A percentile compares a stretch with the other conserved stretches of the same genome.
phyloP scores from a whole-genome alignment of 2,329 filamentous ascomycete species.

The Alternaria alternata region DNA sequence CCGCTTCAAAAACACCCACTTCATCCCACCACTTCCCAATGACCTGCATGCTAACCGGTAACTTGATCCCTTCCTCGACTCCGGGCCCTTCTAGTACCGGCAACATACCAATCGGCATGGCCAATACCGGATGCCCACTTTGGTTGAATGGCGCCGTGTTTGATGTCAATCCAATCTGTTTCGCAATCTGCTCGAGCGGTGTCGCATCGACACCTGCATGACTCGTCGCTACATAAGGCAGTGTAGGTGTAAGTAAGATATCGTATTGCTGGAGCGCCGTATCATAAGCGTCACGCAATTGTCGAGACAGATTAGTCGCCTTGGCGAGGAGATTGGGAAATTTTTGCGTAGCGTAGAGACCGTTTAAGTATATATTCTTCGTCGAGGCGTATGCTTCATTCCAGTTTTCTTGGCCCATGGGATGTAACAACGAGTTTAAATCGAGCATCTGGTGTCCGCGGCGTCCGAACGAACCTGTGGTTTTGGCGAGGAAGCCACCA shows the following conservation, averaged over 20 bases:
- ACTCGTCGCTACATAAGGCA: slow-evolving; percentile 58
- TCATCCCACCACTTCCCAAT: slow-evolving; percentile 64
- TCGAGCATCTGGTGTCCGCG: slow-evolving; percentile 60
- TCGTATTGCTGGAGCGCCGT: slow-evolving; percentile 53
- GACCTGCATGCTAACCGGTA: slow-evolving; percentile 65
- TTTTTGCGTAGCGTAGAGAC: slow-evolving; percentile 55
- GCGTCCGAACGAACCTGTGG: slow-evolving; percentile 52
- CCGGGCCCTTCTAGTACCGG: slow-evolving; percentile 51
- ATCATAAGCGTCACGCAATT: slow-evolving; percentile 60
- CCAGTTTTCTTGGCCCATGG: slow-evolving; percentile 59
- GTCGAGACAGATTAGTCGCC: slow-evolving; percentile 54
- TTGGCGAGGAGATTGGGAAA: neutral
- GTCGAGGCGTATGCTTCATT: slow-evolving; percentile 61
- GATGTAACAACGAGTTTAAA: slow-evolving; percentile 59
- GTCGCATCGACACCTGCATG: slow-evolving; percentile 53
- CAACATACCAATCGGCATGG: slow-evolving; percentile 60
- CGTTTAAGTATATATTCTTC: slow-evolving; percentile 64
- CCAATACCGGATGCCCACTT: slow-evolving; percentile 65
- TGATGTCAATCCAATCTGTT: slow-evolving; percentile 62
- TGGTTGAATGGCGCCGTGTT: slow-evolving; percentile 67
- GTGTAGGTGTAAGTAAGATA: slow-evolving; percentile 59
- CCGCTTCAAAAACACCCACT: slow-evolving; percentile 55
- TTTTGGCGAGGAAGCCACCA: slow-evolving; percentile 56
- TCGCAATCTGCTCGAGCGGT: slow-evolving; percentile 57
- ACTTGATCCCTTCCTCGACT: slow-evolving; percentile 28